These are phyloP conservation scores for Arthroderma sp. DNA, from an alignment of 2,329 filamentous ascomycete species.

Conservation along the genomic window DNA sequence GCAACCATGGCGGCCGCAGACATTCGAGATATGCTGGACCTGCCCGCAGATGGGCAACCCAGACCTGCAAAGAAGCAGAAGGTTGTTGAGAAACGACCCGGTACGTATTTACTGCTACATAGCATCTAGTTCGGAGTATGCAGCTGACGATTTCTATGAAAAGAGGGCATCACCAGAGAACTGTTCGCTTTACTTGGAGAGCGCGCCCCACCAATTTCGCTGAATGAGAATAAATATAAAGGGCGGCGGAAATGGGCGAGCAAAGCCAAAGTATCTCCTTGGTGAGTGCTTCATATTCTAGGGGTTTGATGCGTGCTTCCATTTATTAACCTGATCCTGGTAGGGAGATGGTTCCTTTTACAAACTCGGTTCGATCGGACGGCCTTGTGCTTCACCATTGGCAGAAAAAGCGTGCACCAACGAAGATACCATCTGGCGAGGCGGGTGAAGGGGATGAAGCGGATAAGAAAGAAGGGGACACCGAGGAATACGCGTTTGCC, in stretches of 20 bases:
- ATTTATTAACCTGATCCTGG: constrained; percentile 13
- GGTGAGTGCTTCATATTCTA: constrained; percentile 22
- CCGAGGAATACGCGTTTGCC: constrained; percentile 49
- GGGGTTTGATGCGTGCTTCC: neutral
- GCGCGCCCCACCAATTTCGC: constrained; percentile 38
- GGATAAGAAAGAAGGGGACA: constrained; percentile 18
- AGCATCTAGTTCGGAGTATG: neutral
- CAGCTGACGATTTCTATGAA: constrained; percentile 3
- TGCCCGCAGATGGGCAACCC: constrained; percentile 44
- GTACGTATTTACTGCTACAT: constrained; percentile 24
- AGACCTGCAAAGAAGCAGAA: constrained; percentile 65
- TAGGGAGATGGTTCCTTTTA: constrained; percentile 60
- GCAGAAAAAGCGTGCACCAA: constrained; percentile 49
- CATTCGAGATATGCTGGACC: constrained; percentile 76
- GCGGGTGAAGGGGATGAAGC: constrained; percentile 25
- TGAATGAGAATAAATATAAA: constrained; percentile 41
- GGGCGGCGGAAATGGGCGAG: constrained; percentile 35
- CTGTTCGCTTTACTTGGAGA: constrained; percentile 39
- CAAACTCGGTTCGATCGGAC: constrained; percentile 63
- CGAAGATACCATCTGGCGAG: constrained; percentile 22
- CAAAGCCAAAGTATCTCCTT: constrained; percentile 31
- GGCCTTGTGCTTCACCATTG: constrained; percentile 65
- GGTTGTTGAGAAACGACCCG: constrained; percentile 44
- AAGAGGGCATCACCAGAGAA: constrained; percentile 39
- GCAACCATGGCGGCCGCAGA: constrained; percentile 48